These are phyloP conservation scores for Ascochyta clinopodiicola DNA, from an alignment of 2,329 filamentous ascomycete species.

Conservation along the genomic window DNA sequence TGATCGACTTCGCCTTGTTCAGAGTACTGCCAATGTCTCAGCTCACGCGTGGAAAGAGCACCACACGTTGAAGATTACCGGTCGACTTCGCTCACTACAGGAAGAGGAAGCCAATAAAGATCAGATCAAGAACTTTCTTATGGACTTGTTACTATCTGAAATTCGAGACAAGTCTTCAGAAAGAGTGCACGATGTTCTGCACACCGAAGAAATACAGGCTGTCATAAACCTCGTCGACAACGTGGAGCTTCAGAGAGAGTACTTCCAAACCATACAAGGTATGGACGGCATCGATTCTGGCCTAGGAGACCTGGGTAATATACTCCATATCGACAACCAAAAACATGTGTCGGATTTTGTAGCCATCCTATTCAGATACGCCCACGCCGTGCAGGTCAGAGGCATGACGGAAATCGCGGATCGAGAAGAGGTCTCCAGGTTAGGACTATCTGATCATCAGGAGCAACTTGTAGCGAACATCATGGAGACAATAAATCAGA, in stretches of 20 bases:
- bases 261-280: background rate
- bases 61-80: background rate
- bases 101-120: background rate
- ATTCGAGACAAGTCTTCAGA: background rate
- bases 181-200: background rate
- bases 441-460: background rate
- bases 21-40: background rate
- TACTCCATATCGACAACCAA: background rate
- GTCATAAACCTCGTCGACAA: background rate
- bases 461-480: background rate
- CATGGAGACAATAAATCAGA: background rate
- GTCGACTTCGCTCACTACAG: background rate
- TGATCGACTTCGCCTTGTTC: background rate
- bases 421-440: background rate
- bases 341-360: background rate
- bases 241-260: background rate
- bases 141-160: background rate
- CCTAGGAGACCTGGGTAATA: background rate
- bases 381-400: background rate
- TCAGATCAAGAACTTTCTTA: background rate
- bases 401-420: background rate
- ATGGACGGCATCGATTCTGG: background rate
- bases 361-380: background rate
- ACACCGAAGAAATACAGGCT: background rate
- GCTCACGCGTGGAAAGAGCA: background rate